Conservation (phyloP, 2,329 filamentous ascomycete species). For the Albifimbria verrucaria region DNA sequence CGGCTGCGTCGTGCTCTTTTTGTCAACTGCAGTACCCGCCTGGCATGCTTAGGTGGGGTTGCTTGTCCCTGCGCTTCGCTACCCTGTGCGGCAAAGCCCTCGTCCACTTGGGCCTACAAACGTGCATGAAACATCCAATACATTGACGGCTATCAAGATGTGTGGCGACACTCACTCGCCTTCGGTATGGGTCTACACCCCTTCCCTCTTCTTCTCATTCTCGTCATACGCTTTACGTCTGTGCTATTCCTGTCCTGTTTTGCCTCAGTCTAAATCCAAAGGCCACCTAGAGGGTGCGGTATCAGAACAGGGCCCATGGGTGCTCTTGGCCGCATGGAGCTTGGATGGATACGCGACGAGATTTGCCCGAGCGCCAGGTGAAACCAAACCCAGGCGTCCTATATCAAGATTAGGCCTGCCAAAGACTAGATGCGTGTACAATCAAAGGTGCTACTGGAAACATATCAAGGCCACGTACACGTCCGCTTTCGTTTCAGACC, state of each 20-base stretch:
- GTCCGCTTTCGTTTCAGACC: not conserved
- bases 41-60: too few relatives aligned
- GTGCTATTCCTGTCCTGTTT: not conserved
- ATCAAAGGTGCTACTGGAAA: too few relatives aligned
- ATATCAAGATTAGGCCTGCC: too few relatives aligned
- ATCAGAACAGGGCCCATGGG: not conserved
- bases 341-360: not conserved
- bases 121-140: not conserved
- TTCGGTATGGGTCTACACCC: too few relatives aligned
- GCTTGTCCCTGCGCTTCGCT: too few relatives aligned
- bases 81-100: too few relatives aligned
- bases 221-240: not conserved
- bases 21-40: too few relatives aligned
- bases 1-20: too few relatives aligned
- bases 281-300: not conserved
- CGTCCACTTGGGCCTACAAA: not conserved
- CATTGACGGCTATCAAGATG: not conserved
- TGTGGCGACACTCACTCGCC: not conserved
- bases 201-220: not conserved
- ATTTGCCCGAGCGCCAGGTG: not conserved
- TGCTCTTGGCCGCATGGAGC: too few relatives aligned
- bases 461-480: not conserved
- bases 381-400: too few relatives aligned
- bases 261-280: not conserved
- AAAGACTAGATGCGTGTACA: too few relatives aligned